Evolutionary conservation across 768 basidiomycete species (phyloP).

Genomic region (Suillus clintonianus): DNA sequence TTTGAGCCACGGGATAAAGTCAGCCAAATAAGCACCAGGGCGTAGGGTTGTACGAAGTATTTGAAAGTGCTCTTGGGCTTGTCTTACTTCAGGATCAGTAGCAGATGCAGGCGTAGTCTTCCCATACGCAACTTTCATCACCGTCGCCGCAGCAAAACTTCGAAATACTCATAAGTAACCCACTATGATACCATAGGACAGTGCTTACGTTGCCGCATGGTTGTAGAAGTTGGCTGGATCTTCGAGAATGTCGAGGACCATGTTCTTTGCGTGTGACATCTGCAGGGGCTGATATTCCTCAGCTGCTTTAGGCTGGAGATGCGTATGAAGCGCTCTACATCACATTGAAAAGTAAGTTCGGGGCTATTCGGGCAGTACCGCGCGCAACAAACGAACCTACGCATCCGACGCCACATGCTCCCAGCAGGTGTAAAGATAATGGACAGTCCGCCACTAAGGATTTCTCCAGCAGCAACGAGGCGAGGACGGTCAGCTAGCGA

Average conservation of each 20-base stretch:
- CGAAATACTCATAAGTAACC: neutral
- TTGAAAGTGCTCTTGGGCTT: neutral
- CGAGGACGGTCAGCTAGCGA: neutral
- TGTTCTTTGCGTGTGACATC: neutral
- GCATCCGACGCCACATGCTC: neutral
- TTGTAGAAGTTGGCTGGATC: neutral
- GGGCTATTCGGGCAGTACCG: neutral
- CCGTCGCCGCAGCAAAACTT: neutral
- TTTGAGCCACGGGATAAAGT: neutral
- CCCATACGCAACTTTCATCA: neutral
- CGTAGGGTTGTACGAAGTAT: neutral
- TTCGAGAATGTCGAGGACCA: neutral
- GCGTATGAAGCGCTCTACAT: neutral
- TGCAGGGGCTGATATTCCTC: neutral
- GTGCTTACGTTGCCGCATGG: neutral
- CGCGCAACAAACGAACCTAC: neutral
- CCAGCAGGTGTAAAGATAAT: neutral
- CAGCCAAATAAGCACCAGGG: neutral
- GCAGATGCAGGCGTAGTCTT: neutral
- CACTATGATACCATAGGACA: neutral
- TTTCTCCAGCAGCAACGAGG: neutral
- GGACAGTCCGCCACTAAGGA: neutral
- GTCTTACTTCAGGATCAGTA: neutral
- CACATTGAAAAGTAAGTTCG: neutral
- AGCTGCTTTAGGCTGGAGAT: neutral